phyloP scores from a whole-genome alignment of 768 basidiomycete genomes.

The Psilocybe tampanensis region DNA sequence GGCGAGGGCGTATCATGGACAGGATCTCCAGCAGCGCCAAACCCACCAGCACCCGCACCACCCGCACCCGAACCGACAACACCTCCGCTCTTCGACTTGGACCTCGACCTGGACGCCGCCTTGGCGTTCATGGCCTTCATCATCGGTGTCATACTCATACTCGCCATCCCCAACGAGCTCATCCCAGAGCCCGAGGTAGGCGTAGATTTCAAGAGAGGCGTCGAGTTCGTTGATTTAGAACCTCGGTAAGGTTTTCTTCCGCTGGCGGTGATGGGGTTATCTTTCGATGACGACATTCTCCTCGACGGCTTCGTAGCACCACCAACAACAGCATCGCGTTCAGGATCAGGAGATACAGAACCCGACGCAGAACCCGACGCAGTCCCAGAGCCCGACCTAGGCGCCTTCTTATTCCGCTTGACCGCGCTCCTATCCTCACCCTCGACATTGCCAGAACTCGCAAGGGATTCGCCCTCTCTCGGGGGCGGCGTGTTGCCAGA shows the following conservation, averaged over 20 bases:
- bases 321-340: not conserved
- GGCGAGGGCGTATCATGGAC: conserved; percentile 76
- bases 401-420: not conserved
- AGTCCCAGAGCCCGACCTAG: conserved; percentile 15
- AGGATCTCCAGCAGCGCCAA: conserved; percentile 29
- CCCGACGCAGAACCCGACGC: conserved; percentile 15
- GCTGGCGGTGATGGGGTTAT: not conserved
- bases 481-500: not conserved
- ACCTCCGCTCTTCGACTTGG: conserved; percentile 6
- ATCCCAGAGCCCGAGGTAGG: not conserved
- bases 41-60: not conserved
- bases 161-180: not conserved
- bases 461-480: not conserved
- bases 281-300: not conserved
- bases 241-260: conserved; percentile 28
- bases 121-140: not conserved
- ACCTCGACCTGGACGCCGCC: not conserved
- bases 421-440: not conserved
- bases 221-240: conserved; percentile 61
- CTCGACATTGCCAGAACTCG: not conserved
- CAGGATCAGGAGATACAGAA: conserved; percentile 17
- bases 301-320: not conserved
- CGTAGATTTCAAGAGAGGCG: conserved; percentile 47
- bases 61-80: not conserved
- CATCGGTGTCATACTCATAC: conserved; percentile 5